A percentile compares a stretch with the other conserved stretches of the same genome.
These are phyloP conservation scores for Globisporangium uncinulatum DNA, from an alignment of 352 stramenopile genomes.

Conservation along the genomic window DNA sequence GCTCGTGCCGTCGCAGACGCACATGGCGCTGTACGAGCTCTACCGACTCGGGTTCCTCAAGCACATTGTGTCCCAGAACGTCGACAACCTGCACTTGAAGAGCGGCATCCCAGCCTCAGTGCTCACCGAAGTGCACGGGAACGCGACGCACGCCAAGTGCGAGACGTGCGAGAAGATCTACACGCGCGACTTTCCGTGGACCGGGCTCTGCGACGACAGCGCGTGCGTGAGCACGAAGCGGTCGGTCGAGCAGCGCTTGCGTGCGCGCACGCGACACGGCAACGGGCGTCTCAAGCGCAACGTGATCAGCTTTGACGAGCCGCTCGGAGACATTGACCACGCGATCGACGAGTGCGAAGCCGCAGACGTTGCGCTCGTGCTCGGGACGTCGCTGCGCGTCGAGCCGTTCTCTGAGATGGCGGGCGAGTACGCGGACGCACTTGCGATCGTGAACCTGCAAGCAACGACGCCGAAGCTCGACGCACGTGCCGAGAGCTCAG, in stretches of 20 bases:
- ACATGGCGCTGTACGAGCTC: conserved; percentile 81
- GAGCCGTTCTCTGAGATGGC: conserved; percentile 83
- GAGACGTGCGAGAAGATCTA: conserved; percentile 87
- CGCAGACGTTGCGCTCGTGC: conserved; percentile 67
- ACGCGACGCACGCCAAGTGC: conserved; percentile 76
- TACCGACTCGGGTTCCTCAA: conserved; percentile 66
- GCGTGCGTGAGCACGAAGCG: conserved; percentile 66
- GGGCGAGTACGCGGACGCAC: conserved; percentile 58
- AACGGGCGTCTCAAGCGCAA: conserved; percentile 72
- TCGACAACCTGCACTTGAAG: conserved; percentile 82
- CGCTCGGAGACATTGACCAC: conserved; percentile 68
- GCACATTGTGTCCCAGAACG: conserved; percentile 80
- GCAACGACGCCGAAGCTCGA: conserved; percentile 68
- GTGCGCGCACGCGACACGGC: conserved; percentile 63
- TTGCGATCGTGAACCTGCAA: conserved; percentile 77
- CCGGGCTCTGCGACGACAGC: conserved; percentile 55
- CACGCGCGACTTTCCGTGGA: conserved; percentile 58
- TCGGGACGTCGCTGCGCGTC: conserved; percentile 70
- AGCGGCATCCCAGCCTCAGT: conserved; percentile 50
- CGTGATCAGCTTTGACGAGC: conserved; percentile 79
- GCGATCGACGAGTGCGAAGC: conserved; percentile 79
- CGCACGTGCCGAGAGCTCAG: conserved; percentile 52
- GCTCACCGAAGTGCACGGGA: conserved; percentile 77
- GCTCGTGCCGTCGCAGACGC: conserved; percentile 66
- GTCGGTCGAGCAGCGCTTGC: conserved; percentile 46